Evolutionary conservation across 129 eudicot species (phyloP), one percentile per base, ranked within the genome.

Genomic region (Cynara cardunculus): DNA sequence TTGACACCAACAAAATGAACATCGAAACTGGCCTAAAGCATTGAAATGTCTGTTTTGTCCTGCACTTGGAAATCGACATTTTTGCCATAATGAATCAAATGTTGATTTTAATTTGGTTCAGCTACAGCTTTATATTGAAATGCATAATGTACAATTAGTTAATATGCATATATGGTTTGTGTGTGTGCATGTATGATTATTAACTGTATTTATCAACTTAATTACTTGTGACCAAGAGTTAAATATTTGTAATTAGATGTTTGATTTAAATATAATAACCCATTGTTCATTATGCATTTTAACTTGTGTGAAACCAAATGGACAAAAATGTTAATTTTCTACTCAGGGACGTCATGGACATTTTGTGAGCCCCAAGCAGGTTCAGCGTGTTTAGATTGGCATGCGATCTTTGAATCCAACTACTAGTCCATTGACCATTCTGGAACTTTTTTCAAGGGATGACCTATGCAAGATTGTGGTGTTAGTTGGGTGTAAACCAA

Each of bases 401-500:
- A 22, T 64, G 34, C 37, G 19, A 75, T 13, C 64, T 35, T 64
- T 34, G 25, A 35, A 77, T 62, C 72, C 26, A 75, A 66, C 41
- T 6, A 78, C 74, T 16, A 14, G 49, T 39, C 8, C 41, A 39
- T 25, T 78, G 39, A n/a, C 65, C 39, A 66, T 78, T 78, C 74
- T 25, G 37, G 25, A 65, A 78, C 74, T 11, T 24, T 19, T 59
- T 7, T 28, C 53, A 34, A 76, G 49, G 31, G 59, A 62, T 7
- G 24, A n/a, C 61, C 62, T 34, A 64, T n/a, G 28, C 68, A 44
- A 44, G 56, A 44, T 44, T 44, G 18, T 44, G 28, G 68, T 68
- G 28, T 68, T 71, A 31, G 59, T 64, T 34, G 12, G 61, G 80
- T 64, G 18, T 34, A 35, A 44, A 77, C 25, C 73, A 32, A 25